Base-by-base conservation (phyloP, 768 basidiomycete species). In the Mycena albidolilacea region DNA sequence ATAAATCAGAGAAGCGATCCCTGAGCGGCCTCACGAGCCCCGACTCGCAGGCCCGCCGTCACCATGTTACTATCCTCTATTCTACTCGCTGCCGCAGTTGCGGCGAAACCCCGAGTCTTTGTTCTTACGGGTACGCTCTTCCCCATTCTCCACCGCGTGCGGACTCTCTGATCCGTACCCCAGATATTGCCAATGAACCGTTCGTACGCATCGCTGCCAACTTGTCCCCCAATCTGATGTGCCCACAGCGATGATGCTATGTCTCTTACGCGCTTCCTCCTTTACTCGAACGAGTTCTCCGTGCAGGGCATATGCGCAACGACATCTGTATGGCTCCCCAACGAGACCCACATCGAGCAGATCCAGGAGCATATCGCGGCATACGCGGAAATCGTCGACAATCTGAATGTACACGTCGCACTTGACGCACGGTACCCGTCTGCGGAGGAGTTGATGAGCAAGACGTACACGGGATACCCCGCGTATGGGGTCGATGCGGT, bases 401-500 rank as follows among this genome's bases (percentile, higher is more conserved):
- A 75, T 50, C 48, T 75, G 15, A 75, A 69, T 23, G 63, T 23
- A 4, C 70, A 75, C 55, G 64, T 59, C 9, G 35, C 70, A n/a
- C 11, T 23, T 4, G 67, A 59, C 35, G 74, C 48, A 17, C 59
- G 57, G 44, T 74, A 57, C 54, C 73, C 73, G 7, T 64, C 73
- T 43, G 60, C 70, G 19, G 61, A 63, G n/a, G 59, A 64, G 8
- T 23, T 75, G 23, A 7, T 67, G 23, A 35, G 54, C 64, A 67
- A 64, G n/a, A 69, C 62, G 8, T 63, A 38, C 19, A n/a, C 17
- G 1, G 74, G 74, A 41, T 64, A 46, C 14, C 74, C 74, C 7
- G 55, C 70, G n/a, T 75, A 75, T 37, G 74, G 74, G 8, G 38
- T 75, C n/a, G 64, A 66, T 14, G 74, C 58, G 19, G 70, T 75